Conservation (phyloP, 2,329 filamentous ascomycete genomes). For the Arachnomyces sp. region DNA sequence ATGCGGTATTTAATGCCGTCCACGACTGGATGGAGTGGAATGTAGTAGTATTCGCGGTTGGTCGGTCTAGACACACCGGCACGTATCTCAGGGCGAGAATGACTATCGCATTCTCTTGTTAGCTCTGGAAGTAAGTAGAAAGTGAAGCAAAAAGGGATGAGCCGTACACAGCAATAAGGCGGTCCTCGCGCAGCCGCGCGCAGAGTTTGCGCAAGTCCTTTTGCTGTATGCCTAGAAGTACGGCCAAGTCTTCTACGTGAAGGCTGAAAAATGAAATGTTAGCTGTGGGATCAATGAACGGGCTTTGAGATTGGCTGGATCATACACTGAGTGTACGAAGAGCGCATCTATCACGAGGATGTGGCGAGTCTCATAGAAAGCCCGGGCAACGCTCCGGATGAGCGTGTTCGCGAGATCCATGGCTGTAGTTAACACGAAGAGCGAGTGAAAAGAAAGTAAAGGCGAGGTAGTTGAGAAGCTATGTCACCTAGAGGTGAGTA, state of each 20-base stretch:
- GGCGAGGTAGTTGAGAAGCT: background rate
- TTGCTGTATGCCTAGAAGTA: slow-evolving; percentile 78
- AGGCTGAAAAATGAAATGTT: slow-evolving; percentile 43
- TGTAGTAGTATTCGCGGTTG: slow-evolving; percentile 91
- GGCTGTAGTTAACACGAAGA: slow-evolving; percentile 8
- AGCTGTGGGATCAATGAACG: slow-evolving; percentile 7
- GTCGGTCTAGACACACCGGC: slow-evolving; percentile 75
- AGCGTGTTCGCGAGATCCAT: slow-evolving; percentile 69
- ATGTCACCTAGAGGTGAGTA: background rate
- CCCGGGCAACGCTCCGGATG: slow-evolving; percentile 75
- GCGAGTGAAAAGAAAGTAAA: slow-evolving; percentile 3
- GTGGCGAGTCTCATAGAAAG: slow-evolving; percentile 80
- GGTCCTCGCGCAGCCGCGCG: slow-evolving; percentile 75
- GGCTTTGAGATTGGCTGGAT: slow-evolving; percentile 15
- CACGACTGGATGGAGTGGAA: slow-evolving; percentile 88
- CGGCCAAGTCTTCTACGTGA: slow-evolving; percentile 79
- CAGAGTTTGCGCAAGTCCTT: slow-evolving; percentile 90
- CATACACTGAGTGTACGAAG: slow-evolving; percentile 63
- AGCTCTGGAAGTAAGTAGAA: slow-evolving; percentile 9
- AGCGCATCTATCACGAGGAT: slow-evolving; percentile 76
- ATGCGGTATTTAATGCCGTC: slow-evolving; percentile 95
- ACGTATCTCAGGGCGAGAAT: slow-evolving; percentile 67
- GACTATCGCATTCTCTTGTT: slow-evolving; percentile 37
- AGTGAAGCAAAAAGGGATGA: slow-evolving; percentile 8
- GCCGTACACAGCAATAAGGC: slow-evolving; percentile 70